Conservation (phyloP, 805 yeast genomes). For the Diddensiella caesifluorescens region DNA sequence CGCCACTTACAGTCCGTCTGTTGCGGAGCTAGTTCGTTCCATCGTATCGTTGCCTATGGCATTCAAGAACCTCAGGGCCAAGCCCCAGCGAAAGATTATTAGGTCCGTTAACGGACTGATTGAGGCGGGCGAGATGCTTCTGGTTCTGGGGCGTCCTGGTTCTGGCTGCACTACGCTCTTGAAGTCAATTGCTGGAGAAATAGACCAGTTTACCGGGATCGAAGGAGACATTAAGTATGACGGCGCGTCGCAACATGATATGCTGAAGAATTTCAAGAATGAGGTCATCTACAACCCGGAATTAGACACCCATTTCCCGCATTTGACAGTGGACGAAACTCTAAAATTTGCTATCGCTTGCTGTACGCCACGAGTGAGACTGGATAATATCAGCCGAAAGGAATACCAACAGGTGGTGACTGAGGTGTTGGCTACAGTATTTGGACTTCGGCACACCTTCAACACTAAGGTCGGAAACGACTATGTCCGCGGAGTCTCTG, state of each 20-base stretch:
- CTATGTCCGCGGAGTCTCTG: slow-evolving; percentile 67
- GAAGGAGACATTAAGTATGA: slow-evolving; percentile 58
- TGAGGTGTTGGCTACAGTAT: slow-evolving; percentile 47
- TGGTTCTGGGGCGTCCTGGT: slow-evolving; percentile 71
- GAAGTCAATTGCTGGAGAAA: slow-evolving; percentile 58
- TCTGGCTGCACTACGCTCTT: slow-evolving; percentile 73
- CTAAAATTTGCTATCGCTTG: slow-evolving; percentile 63
- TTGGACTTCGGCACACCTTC: slow-evolving; percentile 56
- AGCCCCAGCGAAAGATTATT: slow-evolving; percentile 4
- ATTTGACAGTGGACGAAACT: slow-evolving; percentile 69
- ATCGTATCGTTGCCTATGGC: slow-evolving; percentile 12
- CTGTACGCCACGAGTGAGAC: slow-evolving; percentile 56
- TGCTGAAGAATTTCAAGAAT: slow-evolving; percentile 52
- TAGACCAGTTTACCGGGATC: slow-evolving; percentile 41
- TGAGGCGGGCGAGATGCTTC: slow-evolving; percentile 61
- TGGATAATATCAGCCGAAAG: slow-evolving; percentile 42
- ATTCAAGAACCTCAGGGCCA: neutral
- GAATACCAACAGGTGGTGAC: slow-evolving; percentile 46
- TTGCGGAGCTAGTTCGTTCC: slow-evolving; percentile 37
- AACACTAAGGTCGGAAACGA: slow-evolving; percentile 60
- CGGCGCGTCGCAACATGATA: slow-evolving; percentile 53
- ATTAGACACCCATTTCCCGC: slow-evolving; percentile 71
- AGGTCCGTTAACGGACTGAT: slow-evolving; percentile 33
- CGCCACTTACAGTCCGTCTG: slow-evolving; percentile 42
- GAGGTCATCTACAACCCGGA: slow-evolving; percentile 39